Percentiles rank a stretch among this genome's conserved stretches.
Conservation (phyloP, 2,329 filamentous ascomycete species). For the Fusarium clavum region DNA sequence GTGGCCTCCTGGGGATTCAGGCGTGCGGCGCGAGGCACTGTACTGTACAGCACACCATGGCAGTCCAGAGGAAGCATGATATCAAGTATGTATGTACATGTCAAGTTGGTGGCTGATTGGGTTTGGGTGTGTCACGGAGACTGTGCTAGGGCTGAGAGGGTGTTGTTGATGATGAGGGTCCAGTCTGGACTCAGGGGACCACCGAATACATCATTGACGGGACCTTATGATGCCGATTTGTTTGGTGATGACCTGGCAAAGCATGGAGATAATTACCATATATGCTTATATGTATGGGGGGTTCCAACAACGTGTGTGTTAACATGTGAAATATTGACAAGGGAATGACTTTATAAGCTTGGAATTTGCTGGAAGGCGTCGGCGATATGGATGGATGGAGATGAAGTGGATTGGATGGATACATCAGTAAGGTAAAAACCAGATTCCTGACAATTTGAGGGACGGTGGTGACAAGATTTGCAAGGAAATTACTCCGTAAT, state of each 20-base stretch:
- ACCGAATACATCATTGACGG: constrained; percentile 7
- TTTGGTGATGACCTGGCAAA: constrained; percentile 15
- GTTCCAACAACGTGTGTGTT: not conserved
- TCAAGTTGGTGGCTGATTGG: not conserved
- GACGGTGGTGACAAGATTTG: not conserved
- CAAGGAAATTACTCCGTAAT: not conserved
- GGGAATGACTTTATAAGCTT: constrained; percentile 6
- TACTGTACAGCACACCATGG: not conserved
- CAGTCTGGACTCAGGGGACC: constrained; percentile 9
- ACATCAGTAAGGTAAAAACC: constrained; percentile 2
- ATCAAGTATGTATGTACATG: not conserved
- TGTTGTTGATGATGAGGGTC: constrained; percentile 16
- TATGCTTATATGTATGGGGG: not conserved
- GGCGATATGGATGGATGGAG: constrained; percentile 19
- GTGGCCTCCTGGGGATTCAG: constrained; percentile 4
- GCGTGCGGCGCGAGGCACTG: not conserved
- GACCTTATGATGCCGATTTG: constrained; percentile 23
- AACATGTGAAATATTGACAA: constrained; percentile 21
- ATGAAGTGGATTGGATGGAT: not conserved
- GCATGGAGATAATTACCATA: constrained; percentile 2
- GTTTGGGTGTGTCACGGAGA: constrained; percentile 24
- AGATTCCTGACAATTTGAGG: constrained; percentile 10
- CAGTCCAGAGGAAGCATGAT: not conserved
- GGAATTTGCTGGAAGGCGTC: constrained; percentile 21
- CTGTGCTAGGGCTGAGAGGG: constrained; percentile 19